Conservation (phyloP, 768 basidiomycete species). For the Boletus rubescentipes region DNA sequence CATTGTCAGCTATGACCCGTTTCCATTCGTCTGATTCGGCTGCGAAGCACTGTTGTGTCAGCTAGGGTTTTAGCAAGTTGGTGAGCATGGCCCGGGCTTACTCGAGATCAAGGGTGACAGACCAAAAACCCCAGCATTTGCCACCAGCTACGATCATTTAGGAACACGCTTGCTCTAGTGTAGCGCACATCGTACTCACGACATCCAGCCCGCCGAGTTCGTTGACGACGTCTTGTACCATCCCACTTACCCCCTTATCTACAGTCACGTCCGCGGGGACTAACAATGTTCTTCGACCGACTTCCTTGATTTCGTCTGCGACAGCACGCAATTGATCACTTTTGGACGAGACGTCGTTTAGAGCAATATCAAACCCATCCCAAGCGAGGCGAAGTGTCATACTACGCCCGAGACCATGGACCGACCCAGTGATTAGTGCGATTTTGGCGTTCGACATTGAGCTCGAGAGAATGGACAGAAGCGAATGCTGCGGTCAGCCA, state of each 20-base stretch:
- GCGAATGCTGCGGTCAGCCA: background rate
- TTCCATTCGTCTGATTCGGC: conserved; percentile 5
- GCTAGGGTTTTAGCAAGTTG: background rate
- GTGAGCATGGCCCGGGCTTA: background rate
- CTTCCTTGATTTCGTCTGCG: conserved; percentile 7
- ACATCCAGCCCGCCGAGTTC: conserved; percentile 11
- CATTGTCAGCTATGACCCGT: conserved; percentile 37
- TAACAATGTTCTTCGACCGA: conserved; percentile 14
- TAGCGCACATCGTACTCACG: background rate
- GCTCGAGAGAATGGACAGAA: too few relatives aligned
- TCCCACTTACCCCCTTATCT: conserved; percentile 6
- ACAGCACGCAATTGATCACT: conserved; percentile 6
- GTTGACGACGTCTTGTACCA: background rate
- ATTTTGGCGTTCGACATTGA: conserved; percentile 14
- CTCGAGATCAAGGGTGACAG: background rate
- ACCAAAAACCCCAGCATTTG: conserved; percentile 9
- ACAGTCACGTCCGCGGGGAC: conserved; percentile 14
- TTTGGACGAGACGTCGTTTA: conserved; percentile 29
- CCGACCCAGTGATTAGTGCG: conserved; percentile 32
- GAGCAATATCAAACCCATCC: conserved; percentile 28
- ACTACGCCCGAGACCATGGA: conserved; percentile 29
- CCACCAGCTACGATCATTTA: conserved; percentile 10
- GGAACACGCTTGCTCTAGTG: too few relatives aligned
- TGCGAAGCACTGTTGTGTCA: background rate
- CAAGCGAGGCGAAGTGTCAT: conserved; percentile 20